Evolutionary conservation across 2,329 filamentous ascomycete genomes (phyloP), one percentile per base, ranked within the genome.

Genomic region (Trichoderma endophyticum): DNA sequence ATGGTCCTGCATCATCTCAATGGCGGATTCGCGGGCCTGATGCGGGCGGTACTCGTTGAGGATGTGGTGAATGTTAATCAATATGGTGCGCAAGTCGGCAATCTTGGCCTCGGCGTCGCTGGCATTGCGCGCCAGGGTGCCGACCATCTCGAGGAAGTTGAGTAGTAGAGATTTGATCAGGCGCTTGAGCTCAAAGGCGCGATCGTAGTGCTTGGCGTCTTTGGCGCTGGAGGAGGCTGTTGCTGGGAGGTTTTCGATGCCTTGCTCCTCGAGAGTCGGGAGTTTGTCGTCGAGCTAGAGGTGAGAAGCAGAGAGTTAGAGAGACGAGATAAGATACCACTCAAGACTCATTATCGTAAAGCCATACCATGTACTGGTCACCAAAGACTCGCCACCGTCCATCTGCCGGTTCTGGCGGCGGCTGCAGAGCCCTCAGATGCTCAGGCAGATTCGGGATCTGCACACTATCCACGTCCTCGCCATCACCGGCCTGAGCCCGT

Each of bases 1-100:
- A 77, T 95, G 92, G 75, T 92, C 91, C 82, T 97, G 93, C 92
- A 98, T 94, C 84, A 95, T 88, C 75, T 91, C 83, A 36, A 97
- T 97, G 72, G 97, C 85, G 32, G 91, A 94, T 83, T 98, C 95
- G 59, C 95, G 85, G 28, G 95, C 94, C 83, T 98, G 95, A 80
- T 98, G 95, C 11, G 95, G 95, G 36, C 95, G 88, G 82, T 97
- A 98, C 81, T 97, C 91, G 81, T 99, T 99, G 75, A 98, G 90
- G 69, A 97, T 87, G 78, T 97, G 93, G 82, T 98, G 94, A 78
- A 97, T 92, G 80, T 98, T 98, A 80, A 95, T 91, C 74, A 97
- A 91, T 32, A 98, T 84, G 18, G 91, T 94, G 77, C 92, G 88
- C 36, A 99, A 82, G 80, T 98, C 92, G 59, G 89, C 85, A 60